Evolutionary conservation across 2,329 filamentous ascomycete species (phyloP).

Genomic region (Phyllosticta paracitricarpa): DNA sequence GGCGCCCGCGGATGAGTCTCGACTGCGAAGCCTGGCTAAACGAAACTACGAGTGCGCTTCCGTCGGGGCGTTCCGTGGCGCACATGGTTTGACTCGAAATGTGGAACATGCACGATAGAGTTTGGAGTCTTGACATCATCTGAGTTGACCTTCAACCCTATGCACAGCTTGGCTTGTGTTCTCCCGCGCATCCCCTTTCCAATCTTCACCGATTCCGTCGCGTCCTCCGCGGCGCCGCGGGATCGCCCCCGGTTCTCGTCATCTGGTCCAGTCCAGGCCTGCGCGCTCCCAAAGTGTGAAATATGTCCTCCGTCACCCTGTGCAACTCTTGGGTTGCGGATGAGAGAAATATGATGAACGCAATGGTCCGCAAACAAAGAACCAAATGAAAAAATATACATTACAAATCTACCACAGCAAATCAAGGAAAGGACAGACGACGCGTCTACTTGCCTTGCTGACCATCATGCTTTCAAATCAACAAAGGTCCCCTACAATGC

Average conservation of each 20-base stretch:
- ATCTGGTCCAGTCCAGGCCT: not conserved
- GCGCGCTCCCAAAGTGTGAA: not conserved
- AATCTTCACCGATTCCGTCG: not conserved
- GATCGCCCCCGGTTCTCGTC: not conserved
- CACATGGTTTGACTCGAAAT: too few species aligned
- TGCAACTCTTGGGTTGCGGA: not conserved
- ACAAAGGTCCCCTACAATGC: not conserved
- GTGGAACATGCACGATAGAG: not conserved
- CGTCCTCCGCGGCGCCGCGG: not conserved
- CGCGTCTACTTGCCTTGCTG: too few species aligned
- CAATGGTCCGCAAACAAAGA: not conserved
- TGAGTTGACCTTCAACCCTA: too few species aligned
- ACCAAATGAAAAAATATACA: not conserved
- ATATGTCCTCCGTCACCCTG: not conserved
- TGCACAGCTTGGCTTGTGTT: too few species aligned
- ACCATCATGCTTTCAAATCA: too few species aligned
- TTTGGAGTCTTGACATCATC: constrained; percentile 2
- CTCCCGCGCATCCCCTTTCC: too few species aligned
- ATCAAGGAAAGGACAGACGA: too few species aligned
- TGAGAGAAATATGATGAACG: not conserved
- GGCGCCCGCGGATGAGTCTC: too few species aligned
- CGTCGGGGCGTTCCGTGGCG: too few species aligned
- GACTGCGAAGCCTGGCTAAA: too few species aligned
- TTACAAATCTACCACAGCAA: not conserved
- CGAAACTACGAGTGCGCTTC: too few species aligned